A percentile compares a stretch with the other conserved stretches of the same genome.
These are phyloP conservation scores for Fusarium sp. DNA, from an alignment of 2,329 filamentous ascomycete species.

Conservation along the genomic window DNA sequence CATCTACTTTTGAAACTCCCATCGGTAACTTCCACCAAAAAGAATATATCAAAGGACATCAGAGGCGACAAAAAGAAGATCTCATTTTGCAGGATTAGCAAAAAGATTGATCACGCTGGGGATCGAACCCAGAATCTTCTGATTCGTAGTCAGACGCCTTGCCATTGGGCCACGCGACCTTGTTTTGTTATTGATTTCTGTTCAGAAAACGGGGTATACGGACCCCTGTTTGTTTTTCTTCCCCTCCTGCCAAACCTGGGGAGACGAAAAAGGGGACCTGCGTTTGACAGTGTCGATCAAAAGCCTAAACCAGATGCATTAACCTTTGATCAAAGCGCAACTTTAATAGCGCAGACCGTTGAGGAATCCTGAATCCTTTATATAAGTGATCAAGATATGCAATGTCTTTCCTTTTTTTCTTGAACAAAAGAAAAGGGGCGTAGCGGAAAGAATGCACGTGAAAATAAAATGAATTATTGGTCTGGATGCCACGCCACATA, in stretches of 20 bases:
- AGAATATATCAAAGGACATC: no score
- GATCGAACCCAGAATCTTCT: conserved; percentile 47
- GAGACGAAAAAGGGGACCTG: not conserved
- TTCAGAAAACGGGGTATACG: not conserved
- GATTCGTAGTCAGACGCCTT: conserved; percentile 48
- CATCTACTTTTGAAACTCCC: no score
- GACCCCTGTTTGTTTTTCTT: not conserved
- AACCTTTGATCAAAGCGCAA: not conserved
- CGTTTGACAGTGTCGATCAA: not conserved
- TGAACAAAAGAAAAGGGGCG: conserved; percentile 13
- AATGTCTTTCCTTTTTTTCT: not conserved
- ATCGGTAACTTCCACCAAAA: no score
- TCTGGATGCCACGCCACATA: conserved; percentile 17
- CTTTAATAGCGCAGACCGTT: not conserved
- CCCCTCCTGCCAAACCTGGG: no score
- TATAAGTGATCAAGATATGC: not conserved
- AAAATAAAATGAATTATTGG: conserved; percentile 3
- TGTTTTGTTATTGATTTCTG: not conserved
- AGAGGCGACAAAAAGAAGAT: no score
- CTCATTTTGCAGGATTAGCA: not conserved
- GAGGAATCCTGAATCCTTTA: not conserved
- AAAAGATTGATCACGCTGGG: conserved; percentile 39
- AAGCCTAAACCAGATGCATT: not conserved
- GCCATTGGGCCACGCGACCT: conserved; percentile 41
- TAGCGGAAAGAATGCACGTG: conserved; percentile 10